Evolutionary conservation across 2,329 filamentous ascomycete genomes (phyloP), one percentile per base, ranked within the genome.

Genomic region (Aspergillus nomiae): DNA sequence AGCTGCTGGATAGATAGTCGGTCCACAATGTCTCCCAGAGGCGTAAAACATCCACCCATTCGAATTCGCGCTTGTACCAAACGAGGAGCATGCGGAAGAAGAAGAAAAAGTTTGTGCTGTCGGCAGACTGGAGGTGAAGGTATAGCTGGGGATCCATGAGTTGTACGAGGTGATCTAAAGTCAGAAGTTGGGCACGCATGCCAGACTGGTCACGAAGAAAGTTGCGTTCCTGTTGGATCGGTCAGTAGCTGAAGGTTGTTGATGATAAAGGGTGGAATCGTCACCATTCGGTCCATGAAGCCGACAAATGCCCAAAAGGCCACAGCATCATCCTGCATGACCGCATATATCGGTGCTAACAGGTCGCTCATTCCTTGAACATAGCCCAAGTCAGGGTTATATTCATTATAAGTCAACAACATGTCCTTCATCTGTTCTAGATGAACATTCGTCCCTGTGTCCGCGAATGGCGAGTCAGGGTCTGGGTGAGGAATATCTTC

Each of bases 401-500:
- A 96, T 80, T 99, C 95, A 76, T 99, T 98, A 78, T 99, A 99
- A 0, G 95, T 98, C 21, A 99, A 85, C 0, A 99, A 89, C 92
- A 99, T 96, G 76, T 99, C 95, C 80, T 99, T 99, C 87, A 99
- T 92, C 81, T 99, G 95, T 79, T 99, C 95, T 67, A 99, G 86
- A 77, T 99, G 95, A 7, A 97, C 94, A 72, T 99, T 99, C 54
- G 95, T 99, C 66, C 95, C 95, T 4, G 89, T 87, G 51, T 94
- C 91, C 14, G 94, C 92, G 77, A 98, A 99, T 0, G 95, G 94
- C 0, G 94, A 98, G 65, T 94, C 92, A 0, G 95, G 95, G 72
- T 99, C 95, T 0, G 95, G 96, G 74, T 99, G 95, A 9, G 95
- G 94, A 46, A 93, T 96, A 73, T 98, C 95, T 78, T 99, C 95